Evolutionary conservation across 352 stramenopile species (phyloP), one percentile per base, ranked within the genome.

Genomic region (Globisporangium middletonii): DNA sequence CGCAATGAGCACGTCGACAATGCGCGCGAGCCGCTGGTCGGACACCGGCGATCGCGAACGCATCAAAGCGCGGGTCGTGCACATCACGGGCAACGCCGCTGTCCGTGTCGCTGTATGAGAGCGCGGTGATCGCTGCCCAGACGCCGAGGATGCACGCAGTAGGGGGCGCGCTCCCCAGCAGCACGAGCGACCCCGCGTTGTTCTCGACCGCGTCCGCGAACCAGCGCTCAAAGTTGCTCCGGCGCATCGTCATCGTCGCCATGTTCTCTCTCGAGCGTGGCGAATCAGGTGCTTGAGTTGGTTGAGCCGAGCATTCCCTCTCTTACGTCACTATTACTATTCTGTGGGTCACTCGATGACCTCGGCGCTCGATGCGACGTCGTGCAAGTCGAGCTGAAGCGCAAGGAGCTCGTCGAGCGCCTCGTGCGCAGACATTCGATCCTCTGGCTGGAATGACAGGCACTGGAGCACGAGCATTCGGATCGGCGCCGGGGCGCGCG

Each of bases 361-460:
- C 45, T 59, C 43, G 8, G 51, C 37, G n/a, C 28, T 55, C n/a
- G 60, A 67, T 26, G 44, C n/a, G 35, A 63, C 72, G n/a, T 67
- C 57, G 27, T 42, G 35, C 28, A 75, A 27, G 4, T 72, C 65
- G 0, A 58, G 48, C 35, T 77, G 55, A 11, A 74, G 71, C 16
- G 66, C 53, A 19, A 62, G 59, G 43, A 79, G 38, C 50, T 72
- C 69, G 4, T 70, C 50, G 11, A 80, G 52, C 7, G 64, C 48
- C 23, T 80, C 69, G 4, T 72, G 58, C 0, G 69, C 72, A 12
- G 65, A 72, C 9, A 68, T 71, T 19, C 73, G 65, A 4, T 74
- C 65, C 19, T 83, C 73, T 11, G 73, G 71, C 49, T 78, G 67
- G 33, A 78, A 79, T 23, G 68, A 68, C 30, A 75, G 60, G 33